Percentiles rank a stretch among this genome's conserved stretches.
Evolutionary conservation across 169 alveolate species (phyloP).

Genomic region (Plasmodium vivax): DNA sequence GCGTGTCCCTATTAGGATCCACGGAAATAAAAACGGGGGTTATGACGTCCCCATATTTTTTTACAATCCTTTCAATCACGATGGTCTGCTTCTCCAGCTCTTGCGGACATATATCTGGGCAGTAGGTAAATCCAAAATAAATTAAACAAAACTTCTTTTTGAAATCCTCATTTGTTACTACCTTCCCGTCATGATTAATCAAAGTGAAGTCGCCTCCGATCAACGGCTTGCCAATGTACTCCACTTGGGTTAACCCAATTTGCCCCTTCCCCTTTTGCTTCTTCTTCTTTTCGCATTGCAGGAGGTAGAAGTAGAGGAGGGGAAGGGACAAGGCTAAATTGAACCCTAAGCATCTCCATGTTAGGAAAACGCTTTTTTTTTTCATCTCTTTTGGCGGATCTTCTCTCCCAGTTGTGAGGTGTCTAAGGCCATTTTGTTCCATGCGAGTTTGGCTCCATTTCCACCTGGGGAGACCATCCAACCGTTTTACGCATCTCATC

Average conservation of each 20-base stretch:
- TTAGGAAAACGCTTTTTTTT: constrained; percentile 33
- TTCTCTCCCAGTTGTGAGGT: not conserved
- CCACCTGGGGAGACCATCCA: not conserved
- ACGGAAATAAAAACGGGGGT: constrained; percentile 85
- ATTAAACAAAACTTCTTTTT: constrained; percentile 75
- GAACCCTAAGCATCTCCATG: constrained; percentile 70
- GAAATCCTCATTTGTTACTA: constrained; percentile 75
- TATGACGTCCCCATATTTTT: constrained; percentile 80
- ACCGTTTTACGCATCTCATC: not conserved
- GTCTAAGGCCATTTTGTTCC: not conserved
- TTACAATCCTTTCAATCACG: constrained; percentile 80
- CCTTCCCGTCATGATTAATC: constrained; percentile 79
- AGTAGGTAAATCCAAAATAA: constrained; percentile 87
- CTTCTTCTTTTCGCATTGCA: constrained; percentile 22
- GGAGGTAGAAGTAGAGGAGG: constrained; percentile 30
- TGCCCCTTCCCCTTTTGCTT: not conserved
- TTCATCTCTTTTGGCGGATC: not conserved
- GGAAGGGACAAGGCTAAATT: constrained; percentile 41
- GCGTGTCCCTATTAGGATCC: constrained; percentile 83
- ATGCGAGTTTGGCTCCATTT: not conserved
- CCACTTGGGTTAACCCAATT: constrained; percentile 26
- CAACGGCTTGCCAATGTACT: constrained; percentile 85
- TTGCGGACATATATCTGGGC: constrained; percentile 94
- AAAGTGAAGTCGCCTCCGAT: constrained; percentile 89
- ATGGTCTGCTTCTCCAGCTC: constrained; percentile 88